Base-by-base conservation (phyloP, 257 asterid genomes). In the Solanum sejunctum region DNA sequence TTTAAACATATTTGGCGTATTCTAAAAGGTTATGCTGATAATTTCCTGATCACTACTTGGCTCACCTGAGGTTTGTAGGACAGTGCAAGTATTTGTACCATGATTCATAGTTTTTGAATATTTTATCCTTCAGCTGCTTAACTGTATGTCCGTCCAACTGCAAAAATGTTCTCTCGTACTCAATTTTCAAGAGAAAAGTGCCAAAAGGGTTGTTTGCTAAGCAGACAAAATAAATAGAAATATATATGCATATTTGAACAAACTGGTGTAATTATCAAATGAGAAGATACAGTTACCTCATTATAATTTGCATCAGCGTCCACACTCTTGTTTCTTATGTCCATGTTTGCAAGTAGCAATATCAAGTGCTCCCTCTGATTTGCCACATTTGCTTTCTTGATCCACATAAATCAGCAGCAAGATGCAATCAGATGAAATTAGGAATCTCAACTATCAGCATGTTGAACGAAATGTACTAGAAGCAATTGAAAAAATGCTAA, bases 321-420 rank as follows among this genome's bases (percentile, higher is more conserved):
- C 66, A 87, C 91, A 90, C 85, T 91, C 91, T 88, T 92, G 49
- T 92, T 91, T 91, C 98, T 90, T 82, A 89, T 92, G 87, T 94
- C 98, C 95, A 95, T 92, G 88, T 97, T 97, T 84, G 98, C 98
- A 84, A 97, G 94, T 86, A 97, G 92, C 92, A 97, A 88, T 83
- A 97, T 93, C 91, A 97, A 90, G 93, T 97, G 99, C 86, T 97
- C 99, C 85, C 99, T 90, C 89, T 97, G 99, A 91, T 97, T 97
- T 36, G 98, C 98, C 70, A 94, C 98, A 87, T 97, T 97, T 89
- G 98, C 98, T 93, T 95, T 95, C 99, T 97, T 89, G 89, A 93
- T 73, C 88, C 85, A 88, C 87, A 87, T 72, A 87, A 45, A 57
- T 60, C 18, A 87, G 84, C 86, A 55, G 87, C 83, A 63, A 55